Base-by-base conservation (phyloP, 140 eudicot genomes). In the Bidens hawaiensis region DNA sequence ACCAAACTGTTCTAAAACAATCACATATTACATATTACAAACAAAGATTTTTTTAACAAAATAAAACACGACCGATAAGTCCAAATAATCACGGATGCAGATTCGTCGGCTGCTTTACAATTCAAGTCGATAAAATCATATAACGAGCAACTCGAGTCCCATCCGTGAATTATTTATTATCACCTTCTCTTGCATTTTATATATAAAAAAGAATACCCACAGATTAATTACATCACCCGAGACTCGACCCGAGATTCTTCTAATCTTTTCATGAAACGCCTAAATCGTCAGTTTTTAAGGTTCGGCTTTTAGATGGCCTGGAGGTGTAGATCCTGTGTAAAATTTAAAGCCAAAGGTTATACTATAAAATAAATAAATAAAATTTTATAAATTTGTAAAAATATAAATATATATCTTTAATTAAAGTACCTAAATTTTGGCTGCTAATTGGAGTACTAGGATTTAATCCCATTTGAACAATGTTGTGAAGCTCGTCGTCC, bases 401-500 rank as follows among this genome's bases (percentile, higher is more conserved):
- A 55, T 7, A 9, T n/a, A n/a, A 17, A 13, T 0, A 19, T 16
- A 55, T 14, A 49, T 5, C 7, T 74, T 67, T 40, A 22, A 21
- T 2, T n/a, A 6, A 74, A 43, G 65, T 74, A 82, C 76, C 84
- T 70, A 77, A 54, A 70, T 75, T 89, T 70, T 82, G 95, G 73
- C 80, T 76, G 68, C 68, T 61, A 3, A 65, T 64, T 40, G 96
- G 83, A 33, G 74, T 69, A 56, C 65, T 73, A 5, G 94, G 72
- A 73, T 79, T 83, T 70, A 85, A 71, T 64, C 88, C 88, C 86
- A 83, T 83, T 65, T 85, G 95, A 19, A 88, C 80, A 25, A 88
- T 81, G 75, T 88, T 85, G 70, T 93, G 87, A 23, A 85, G 88
- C 72, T 88, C 95, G 27, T 88, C 94, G 31, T 93, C 94, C 99